Conservation (phyloP, 495 filamentous ascomycete species). For the Trichoderma virens region DNA sequence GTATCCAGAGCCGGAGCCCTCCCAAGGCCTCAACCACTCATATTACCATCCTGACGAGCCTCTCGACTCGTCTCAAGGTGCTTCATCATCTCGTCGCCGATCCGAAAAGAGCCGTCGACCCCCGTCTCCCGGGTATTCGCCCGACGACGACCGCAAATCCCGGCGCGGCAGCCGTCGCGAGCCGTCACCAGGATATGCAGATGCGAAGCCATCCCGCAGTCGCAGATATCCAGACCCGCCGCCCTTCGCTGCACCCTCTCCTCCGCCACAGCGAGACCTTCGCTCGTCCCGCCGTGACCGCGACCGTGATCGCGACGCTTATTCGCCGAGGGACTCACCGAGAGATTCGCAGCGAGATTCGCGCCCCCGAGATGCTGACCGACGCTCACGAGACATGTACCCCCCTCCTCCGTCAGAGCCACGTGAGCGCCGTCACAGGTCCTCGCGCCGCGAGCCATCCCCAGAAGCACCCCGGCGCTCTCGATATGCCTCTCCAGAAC, state of each 20-base stretch:
- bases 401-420: neutral
- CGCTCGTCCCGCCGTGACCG: neutral
- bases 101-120: neutral
- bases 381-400: constrained; percentile 3
- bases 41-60: neutral
- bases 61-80: neutral
- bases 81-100: neutral
- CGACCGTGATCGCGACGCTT: neutral
- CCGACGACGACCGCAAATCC: neutral
- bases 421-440: constrained; percentile 6
- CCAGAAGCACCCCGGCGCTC: neutral
- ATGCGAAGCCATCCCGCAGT: neutral
- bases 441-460: neutral
- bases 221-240: neutral
- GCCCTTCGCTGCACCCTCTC: neutral
- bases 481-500: neutral
- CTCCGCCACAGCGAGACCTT: neutral
- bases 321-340: neutral
- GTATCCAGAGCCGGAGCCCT: neutral
- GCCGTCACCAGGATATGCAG: neutral
- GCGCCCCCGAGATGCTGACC: neutral
- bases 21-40: constrained; percentile 4
- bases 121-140: neutral
- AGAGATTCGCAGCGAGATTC: neutral
- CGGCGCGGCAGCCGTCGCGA: neutral